Base-by-base conservation (phyloP, 2,329 filamentous ascomycete genomes). In the Erysiphe pulchra region DNA sequence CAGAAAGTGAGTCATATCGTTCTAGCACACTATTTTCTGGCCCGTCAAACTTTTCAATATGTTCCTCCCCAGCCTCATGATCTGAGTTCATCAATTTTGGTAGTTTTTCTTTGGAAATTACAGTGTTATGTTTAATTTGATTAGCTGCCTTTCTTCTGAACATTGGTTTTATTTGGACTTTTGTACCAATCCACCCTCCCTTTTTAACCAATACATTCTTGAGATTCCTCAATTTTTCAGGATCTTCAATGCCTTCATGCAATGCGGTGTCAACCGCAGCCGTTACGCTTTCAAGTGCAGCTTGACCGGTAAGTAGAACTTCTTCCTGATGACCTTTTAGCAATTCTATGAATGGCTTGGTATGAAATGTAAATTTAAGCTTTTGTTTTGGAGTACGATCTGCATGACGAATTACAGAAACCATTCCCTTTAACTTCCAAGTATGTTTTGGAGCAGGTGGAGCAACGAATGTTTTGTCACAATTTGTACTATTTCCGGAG, bases 101-200 rank as follows among this genome's bases (percentile, higher is more conserved):
- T 17, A 42, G 30, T 34, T 47, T 46, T 2, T 39, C 32, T 13
- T 24, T n/a, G 7, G 41, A 10, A 24, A 34, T 33, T 1, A 8
- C 9, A 20, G 28, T 10, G 4, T 30, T 16, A n/a, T n/a, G 10
- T 14, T 51, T 48, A 48, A 64, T 59, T 51, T 77, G 73, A 44
- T 80, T 73, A 2, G 75, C 71, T 56, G 76, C 83, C 56, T 84
- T 77, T 64, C 87, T 93, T 45, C 86, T 77, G 61, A 98, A 98
- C 85, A 98, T 93, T 10, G 90, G 90, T 61, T 98, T 98, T 59
- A 98, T 95, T 61, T 98, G 90, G 2, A 98, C 85, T 60, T 98
- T 98, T 1, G 90, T 98, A 0, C 90, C 90, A 4, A 85, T 78
- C 80, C 87, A 94, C 17, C 76, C 77, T 1, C 86, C 85, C 61